phyloP scores from a whole-genome alignment of 176 grass and related monocot species.

The Pharus latifolius region DNA sequence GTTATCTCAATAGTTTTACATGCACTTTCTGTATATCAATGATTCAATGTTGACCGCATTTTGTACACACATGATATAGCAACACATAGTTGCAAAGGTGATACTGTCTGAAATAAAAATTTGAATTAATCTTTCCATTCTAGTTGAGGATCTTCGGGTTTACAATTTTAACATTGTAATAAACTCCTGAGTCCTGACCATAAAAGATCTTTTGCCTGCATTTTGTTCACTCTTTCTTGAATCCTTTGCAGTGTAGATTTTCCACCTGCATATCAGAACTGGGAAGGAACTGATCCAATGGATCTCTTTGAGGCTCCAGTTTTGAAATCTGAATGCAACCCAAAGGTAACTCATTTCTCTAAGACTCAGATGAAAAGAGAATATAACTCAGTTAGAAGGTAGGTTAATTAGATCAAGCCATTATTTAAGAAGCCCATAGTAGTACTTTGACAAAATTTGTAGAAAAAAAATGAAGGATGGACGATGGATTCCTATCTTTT shows the following conservation, averaged over 20 bases:
- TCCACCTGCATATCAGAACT: constrained; percentile 84
- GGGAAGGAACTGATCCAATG: constrained; percentile 86
- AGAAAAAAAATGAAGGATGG: not conserved
- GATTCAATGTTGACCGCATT: not conserved
- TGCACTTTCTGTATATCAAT: not conserved
- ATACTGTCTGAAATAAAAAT: not conserved
- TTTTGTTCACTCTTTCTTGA: not conserved
- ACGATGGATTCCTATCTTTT: not conserved
- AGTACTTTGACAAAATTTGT: not conserved
- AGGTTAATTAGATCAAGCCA: not conserved
- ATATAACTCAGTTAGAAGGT: not conserved
- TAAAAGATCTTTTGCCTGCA: not conserved
- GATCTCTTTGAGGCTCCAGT: constrained; percentile 84
- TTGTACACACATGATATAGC: not conserved
- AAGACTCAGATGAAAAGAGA: not conserved
- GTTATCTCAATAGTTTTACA: not conserved
- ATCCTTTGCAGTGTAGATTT: constrained; percentile 72
- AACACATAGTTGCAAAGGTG: not conserved
- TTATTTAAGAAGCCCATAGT: not conserved
- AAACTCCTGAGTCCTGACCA: too few relatives aligned
- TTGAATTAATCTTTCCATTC: not conserved
- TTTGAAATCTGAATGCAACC: constrained; percentile 90
- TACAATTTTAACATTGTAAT: too few relatives aligned
- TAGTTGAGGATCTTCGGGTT: not conserved
- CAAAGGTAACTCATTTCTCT: constrained; percentile 50